These are phyloP conservation scores for Metarhizium guizhouense DNA, from an alignment of 2,329 filamentous ascomycete species.

Conservation along the genomic window DNA sequence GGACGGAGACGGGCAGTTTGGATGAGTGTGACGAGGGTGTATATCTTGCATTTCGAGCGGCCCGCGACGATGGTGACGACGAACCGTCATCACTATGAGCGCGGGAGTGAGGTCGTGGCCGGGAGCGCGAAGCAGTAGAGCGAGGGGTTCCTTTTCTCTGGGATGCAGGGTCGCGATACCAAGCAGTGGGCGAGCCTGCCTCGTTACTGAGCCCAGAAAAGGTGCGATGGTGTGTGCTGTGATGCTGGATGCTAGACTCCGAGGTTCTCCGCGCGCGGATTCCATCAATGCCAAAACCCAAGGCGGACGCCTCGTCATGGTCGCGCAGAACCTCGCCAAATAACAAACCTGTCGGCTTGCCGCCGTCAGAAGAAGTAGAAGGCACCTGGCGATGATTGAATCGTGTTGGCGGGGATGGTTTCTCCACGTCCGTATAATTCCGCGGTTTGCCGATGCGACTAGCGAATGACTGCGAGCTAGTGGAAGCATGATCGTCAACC, in stretches of 20 bases:
- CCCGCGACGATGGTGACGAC: slow-evolving; percentile 12
- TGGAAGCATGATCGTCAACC: slow-evolving; percentile 42
- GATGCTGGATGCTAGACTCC: slow-evolving; percentile 57
- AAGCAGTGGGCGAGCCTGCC: slow-evolving; percentile 57
- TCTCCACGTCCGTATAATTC: slow-evolving; percentile 20
- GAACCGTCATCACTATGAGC: slow-evolving; percentile 52
- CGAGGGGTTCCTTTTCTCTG: background rate
- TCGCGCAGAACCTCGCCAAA: slow-evolving; percentile 69
- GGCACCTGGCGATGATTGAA: slow-evolving; percentile 22
- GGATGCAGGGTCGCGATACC: slow-evolving; percentile 40
- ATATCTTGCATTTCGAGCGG: slow-evolving; percentile 23
- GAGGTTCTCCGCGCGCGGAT: slow-evolving; percentile 53
- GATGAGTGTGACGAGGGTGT: slow-evolving; percentile 24
- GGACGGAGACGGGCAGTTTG: slow-evolving; percentile 37
- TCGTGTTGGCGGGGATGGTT: slow-evolving; percentile 22
- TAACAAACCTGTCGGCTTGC: slow-evolving; percentile 44
- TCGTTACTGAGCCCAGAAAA: slow-evolving; percentile 48
- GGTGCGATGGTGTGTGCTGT: slow-evolving; percentile 41
- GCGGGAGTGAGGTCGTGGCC: slow-evolving; percentile 31
- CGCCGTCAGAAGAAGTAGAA: slow-evolving; percentile 23
- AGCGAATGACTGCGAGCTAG: slow-evolving; percentile 49
- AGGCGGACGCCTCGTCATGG: slow-evolving; percentile 40
- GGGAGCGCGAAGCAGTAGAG: slow-evolving; percentile 4
- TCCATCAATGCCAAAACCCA: slow-evolving; percentile 52
- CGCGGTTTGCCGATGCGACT: slow-evolving; percentile 49